Percentiles rank a stretch among this genome's conserved stretches.
Conservation (phyloP, 148 eudicot species). For the Rhododendron molle region DNA sequence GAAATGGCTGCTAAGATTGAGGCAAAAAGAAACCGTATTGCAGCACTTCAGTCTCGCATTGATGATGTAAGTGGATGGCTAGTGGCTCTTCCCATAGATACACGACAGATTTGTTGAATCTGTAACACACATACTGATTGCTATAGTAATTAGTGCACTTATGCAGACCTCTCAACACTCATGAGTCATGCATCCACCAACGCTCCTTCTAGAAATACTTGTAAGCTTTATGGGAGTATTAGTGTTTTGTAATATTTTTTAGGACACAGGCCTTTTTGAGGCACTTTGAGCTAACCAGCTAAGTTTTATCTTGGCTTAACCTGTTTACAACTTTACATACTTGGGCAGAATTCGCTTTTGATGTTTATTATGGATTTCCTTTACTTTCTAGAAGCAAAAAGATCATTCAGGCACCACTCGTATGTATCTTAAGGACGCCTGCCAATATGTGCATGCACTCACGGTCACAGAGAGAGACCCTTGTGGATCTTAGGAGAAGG, state of each 20-base stretch:
- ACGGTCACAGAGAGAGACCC: neutral
- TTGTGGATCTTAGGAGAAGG: neutral
- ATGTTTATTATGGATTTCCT: neutral
- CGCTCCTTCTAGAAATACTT: too few relatives aligned
- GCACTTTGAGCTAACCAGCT: neutral
- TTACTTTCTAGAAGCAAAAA: neutral
- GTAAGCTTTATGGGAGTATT: neutral
- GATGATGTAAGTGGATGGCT: constrained; percentile 51
- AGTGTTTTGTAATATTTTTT: neutral
- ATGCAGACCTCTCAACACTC: neutral
- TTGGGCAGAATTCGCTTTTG: neutral
- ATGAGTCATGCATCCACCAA: neutral
- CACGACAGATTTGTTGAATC: neutral
- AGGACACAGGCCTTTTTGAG: neutral
- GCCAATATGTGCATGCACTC: neutral
- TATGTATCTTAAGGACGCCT: neutral
- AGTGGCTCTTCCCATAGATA: neutral
- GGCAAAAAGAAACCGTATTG: constrained; percentile 50
- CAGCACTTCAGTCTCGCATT: constrained; percentile 53
- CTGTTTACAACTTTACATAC: neutral
- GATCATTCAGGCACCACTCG: neutral
- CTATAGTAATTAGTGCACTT: neutral
- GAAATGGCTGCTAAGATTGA: constrained; percentile 60
- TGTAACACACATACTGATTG: neutral
- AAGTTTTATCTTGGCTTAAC: neutral